These are phyloP conservation scores for Plasmopara viticola DNA, from an alignment of 352 stramenopile species.

Conservation along the genomic window DNA sequence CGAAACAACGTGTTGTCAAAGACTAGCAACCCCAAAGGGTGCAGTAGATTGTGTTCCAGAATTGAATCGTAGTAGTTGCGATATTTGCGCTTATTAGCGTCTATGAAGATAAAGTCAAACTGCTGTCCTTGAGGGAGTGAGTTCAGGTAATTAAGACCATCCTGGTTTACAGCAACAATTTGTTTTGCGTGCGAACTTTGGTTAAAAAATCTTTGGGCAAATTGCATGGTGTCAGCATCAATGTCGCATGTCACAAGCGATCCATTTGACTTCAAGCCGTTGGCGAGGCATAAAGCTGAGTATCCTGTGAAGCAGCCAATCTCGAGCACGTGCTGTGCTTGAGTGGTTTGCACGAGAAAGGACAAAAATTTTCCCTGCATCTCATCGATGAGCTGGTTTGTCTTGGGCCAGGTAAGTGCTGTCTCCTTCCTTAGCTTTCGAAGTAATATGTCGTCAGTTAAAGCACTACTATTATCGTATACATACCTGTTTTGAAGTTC, in stretches of 20 bases:
- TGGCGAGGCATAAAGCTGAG: constrained; percentile 84
- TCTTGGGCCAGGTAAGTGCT: constrained; percentile 31
- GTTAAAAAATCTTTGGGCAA: constrained; percentile 46
- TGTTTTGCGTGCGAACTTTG: constrained; percentile 28
- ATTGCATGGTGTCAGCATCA: constrained; percentile 36
- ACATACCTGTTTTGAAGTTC: constrained; percentile 20
- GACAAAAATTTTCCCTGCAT: constrained; percentile 52
- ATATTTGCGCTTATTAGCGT: constrained; percentile 91
- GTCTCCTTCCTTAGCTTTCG: constrained; percentile 38
- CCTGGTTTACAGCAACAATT: constrained; percentile 33
- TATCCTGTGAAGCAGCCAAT: constrained; percentile 94
- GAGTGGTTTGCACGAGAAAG: constrained; percentile 72
- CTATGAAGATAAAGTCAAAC: constrained; percentile 94
- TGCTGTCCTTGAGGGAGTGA: constrained; percentile 18
- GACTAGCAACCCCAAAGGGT: constrained; percentile 69
- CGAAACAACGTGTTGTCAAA: constrained; percentile 94
- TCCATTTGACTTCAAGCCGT: constrained; percentile 25
- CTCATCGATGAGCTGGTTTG: constrained; percentile 54
- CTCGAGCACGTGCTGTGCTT: constrained; percentile 80
- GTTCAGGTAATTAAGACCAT: constrained; percentile 40
- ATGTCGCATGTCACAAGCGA: constrained; percentile 57
- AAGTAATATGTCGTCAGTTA: constrained; percentile 31
- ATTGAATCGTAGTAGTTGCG: constrained; percentile 84
- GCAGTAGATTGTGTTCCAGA: constrained; percentile 59
- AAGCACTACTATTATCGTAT: constrained; percentile 20